Evolutionary conservation across 2,329 filamentous ascomycete genomes (phyloP).

Genomic region (Hypoxylon sp.): DNA sequence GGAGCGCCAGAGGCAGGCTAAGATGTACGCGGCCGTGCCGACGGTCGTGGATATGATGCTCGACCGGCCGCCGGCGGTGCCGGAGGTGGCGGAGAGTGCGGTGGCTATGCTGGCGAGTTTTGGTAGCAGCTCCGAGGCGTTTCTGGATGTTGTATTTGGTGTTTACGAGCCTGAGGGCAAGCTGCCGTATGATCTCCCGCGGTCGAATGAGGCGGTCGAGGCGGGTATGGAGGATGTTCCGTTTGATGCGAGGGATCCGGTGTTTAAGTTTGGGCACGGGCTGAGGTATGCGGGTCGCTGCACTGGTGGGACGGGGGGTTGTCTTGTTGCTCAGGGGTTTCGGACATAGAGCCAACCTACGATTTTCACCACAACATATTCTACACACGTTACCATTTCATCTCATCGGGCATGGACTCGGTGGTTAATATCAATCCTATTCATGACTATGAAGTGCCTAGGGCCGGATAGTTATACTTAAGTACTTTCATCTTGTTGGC

Average conservation of each 20-base stretch:
- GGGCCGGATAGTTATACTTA: too few species aligned
- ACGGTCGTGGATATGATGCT: conserved; percentile 59
- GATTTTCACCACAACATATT: too few species aligned
- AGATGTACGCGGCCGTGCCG: conserved; percentile 54
- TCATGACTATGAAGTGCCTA: too few species aligned
- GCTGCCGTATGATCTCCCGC: conserved; percentile 60
- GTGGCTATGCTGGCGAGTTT: conserved; percentile 56
- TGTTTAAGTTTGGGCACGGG: conserved; percentile 45
- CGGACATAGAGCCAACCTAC: background rate
- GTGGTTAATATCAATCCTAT: too few species aligned
- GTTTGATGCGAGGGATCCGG: conserved; percentile 44
- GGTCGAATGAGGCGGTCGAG: conserved; percentile 56
- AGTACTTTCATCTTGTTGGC: too few species aligned
- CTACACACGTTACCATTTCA: background rate
- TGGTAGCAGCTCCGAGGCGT: conserved; percentile 55
- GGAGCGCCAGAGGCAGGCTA: conserved; percentile 54
- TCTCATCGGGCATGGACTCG: too few species aligned
- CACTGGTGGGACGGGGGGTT: background rate
- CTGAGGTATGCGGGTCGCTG: conserved; percentile 46
- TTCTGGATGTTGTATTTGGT: conserved; percentile 58
- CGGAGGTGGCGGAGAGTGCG: conserved; percentile 55
- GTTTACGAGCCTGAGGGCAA: conserved; percentile 54
- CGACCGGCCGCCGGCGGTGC: conserved; percentile 58
- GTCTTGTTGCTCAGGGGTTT: background rate
- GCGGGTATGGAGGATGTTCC: conserved; percentile 45